A percentile compares a stretch with the other conserved stretches of the same genome.
phyloP scores from a whole-genome alignment of 257 asterid species.

The Solanum chiquidenum region DNA sequence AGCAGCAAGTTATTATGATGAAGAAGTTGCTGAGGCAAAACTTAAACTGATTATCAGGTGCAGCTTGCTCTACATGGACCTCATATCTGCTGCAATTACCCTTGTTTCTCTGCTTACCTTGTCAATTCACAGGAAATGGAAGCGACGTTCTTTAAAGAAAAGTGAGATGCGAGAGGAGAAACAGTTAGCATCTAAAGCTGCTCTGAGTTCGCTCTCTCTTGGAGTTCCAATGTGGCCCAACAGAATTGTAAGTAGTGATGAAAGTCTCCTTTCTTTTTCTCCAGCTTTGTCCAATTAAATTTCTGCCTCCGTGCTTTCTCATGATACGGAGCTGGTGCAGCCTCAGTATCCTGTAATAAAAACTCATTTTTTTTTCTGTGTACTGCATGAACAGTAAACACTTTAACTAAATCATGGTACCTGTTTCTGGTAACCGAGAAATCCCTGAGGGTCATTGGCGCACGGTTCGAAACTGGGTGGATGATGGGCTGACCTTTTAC shows the following conservation, averaged over 20 bases:
- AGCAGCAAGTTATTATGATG: constrained; percentile 31
- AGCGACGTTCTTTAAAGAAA: constrained; percentile 52
- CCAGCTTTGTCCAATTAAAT: background rate
- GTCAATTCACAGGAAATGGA: constrained; percentile 63
- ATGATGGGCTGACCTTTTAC: background rate
- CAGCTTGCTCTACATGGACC: background rate
- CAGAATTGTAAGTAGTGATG: constrained; percentile 40
- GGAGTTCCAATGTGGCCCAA: constrained; percentile 71
- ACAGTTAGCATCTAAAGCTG: constrained; percentile 59
- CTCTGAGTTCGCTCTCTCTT: constrained; percentile 50
- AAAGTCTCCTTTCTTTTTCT: background rate
- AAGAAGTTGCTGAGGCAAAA: constrained; percentile 72
- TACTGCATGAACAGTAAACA: background rate
- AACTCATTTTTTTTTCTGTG: background rate
- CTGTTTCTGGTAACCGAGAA: background rate
- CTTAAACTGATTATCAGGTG: constrained; percentile 78
- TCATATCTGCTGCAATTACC: constrained; percentile 4
- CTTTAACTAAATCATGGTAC: background rate
- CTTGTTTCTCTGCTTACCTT: background rate
- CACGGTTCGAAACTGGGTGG: background rate
- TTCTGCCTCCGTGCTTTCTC: background rate
- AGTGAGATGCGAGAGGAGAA: constrained; percentile 66
- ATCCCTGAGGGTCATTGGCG: background rate
- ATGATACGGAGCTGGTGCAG: background rate
- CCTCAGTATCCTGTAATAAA: background rate